Conservation (phyloP, 805 yeast genomes). For the Debaryomyces castellii region DNA sequence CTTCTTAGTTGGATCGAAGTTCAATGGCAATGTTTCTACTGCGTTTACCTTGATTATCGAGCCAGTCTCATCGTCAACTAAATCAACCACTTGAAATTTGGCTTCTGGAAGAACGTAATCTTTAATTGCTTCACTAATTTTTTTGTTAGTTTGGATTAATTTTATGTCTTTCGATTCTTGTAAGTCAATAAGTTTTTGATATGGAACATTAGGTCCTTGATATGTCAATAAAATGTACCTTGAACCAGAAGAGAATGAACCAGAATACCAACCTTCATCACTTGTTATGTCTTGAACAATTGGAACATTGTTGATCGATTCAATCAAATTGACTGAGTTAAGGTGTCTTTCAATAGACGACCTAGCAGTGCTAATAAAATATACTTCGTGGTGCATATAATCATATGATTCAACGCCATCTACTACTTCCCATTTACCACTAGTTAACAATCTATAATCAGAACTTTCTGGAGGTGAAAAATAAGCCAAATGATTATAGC, state of each 20-base stretch:
- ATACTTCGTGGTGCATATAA: slow-evolving; percentile 44
- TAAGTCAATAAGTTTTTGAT: slow-evolving; percentile 63
- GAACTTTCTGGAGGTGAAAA: slow-evolving; percentile 63
- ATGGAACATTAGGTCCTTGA: slow-evolving; percentile 77
- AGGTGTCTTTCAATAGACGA: slow-evolving; percentile 84
- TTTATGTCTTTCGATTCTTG: slow-evolving; percentile 30
- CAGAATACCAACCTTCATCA: slow-evolving; percentile 64
- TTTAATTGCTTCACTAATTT: slow-evolving; percentile 36
- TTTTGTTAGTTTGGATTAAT: slow-evolving; percentile 48
- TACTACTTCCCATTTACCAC: slow-evolving; percentile 90
- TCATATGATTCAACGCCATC: slow-evolving; percentile 61
- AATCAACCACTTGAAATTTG: slow-evolving; percentile 50
- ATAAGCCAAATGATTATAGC: slow-evolving; percentile 78
- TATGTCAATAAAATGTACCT: slow-evolving; percentile 70
- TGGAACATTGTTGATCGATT: slow-evolving; percentile 44
- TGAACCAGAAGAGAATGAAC: slow-evolving; percentile 77
- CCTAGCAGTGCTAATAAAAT: slow-evolving; percentile 70
- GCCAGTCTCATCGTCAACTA: slow-evolving; percentile 51
- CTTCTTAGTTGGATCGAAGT: slow-evolving; percentile 58
- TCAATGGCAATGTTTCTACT: slow-evolving; percentile 74
- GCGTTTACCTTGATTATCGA: slow-evolving; percentile 56
- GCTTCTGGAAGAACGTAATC: slow-evolving; percentile 58
- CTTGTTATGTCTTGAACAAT: slow-evolving; percentile 40
- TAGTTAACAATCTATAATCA: slow-evolving; percentile 51
- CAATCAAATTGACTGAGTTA: slow-evolving; percentile 60